phyloP scores from a whole-genome alignment of 2,329 filamentous ascomycete genomes.

The Zasmidium cellare region DNA sequence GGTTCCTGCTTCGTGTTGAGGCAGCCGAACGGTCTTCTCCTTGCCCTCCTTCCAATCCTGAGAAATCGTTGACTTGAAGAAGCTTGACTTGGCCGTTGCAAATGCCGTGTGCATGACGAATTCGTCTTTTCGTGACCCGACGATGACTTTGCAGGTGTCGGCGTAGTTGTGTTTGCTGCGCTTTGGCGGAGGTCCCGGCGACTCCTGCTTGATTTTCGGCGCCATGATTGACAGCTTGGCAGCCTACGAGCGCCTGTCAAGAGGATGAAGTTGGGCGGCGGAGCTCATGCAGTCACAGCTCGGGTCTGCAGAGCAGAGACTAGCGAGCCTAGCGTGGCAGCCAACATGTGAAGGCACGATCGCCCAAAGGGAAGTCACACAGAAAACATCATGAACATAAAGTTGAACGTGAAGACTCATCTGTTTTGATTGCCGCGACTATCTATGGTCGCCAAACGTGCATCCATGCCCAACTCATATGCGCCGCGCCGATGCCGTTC shows the following conservation, averaged over 20 bases:
- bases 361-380: no score
- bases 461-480: constrained; percentile 6
- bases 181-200: background rate
- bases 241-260: no score
- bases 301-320: no score
- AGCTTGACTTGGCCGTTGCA: constrained; percentile 5
- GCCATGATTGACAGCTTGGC: no score
- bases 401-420: constrained; percentile 9
- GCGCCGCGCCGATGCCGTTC: constrained; percentile 24
- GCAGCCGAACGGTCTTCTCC: background rate
- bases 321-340: no score
- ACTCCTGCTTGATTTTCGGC: background rate
- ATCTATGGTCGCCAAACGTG: constrained; percentile 6
- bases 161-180: constrained; percentile 1
- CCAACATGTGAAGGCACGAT: no score
- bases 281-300: no score
- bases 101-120: constrained; percentile 10
- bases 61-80: constrained; percentile 13
- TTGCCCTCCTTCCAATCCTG: constrained; percentile 12
- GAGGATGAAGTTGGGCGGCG: no score
- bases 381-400: background rate
- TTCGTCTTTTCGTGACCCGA: background rate
- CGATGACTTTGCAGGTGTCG: background rate
- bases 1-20: background rate
- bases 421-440: constrained; percentile 13